Percentiles rank a stretch among this genome's conserved stretches.
Conservation (phyloP, 2,329 filamentous ascomycete species). For the Aspergillus calidoustus region DNA sequence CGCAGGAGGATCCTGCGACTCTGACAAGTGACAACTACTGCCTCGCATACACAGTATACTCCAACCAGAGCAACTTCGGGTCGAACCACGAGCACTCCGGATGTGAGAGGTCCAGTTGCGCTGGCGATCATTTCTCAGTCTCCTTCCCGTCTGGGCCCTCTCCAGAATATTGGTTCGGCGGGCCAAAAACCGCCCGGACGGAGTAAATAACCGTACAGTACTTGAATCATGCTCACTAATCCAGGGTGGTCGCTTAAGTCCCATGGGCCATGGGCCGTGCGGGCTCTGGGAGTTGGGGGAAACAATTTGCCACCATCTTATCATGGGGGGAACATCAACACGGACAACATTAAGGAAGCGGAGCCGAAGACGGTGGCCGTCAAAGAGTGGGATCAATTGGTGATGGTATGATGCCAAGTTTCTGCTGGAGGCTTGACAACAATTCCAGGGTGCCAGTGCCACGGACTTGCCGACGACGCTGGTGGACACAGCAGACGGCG, state of each 20-base stretch:
- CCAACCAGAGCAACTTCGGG: conserved; percentile 1
- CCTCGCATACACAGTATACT: conserved; percentile 5
- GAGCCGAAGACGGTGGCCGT: conserved; percentile 16
- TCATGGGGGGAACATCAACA: conserved; percentile 17
- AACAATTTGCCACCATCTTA: conserved; percentile 27
- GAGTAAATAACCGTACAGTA: not conserved
- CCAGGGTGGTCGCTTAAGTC: not conserved
- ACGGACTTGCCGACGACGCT: conserved; percentile 32
- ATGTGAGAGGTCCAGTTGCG: conserved; percentile 6
- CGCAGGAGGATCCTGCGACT: conserved; percentile 14
- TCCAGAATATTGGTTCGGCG: not conserved
- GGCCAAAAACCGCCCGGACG: not conserved
- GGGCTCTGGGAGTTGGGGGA: not conserved
- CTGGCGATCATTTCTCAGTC: conserved; percentile 7
- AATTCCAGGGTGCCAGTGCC: conserved; percentile 18
- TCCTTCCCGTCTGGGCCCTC: not conserved
- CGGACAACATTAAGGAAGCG: conserved; percentile 16
- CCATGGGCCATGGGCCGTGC: not conserved
- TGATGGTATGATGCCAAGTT: conserved; percentile 24
- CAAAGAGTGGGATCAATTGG: conserved; percentile 17
- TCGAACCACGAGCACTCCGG: not conserved
- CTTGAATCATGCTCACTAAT: conserved; percentile 3
- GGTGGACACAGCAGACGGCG: conserved; percentile 27
- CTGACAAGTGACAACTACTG: not conserved
- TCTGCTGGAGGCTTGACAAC: conserved; percentile 19